Evolutionary conservation across 768 basidiomycete species (phyloP).

Genomic region (Rubroboletus pulcherrimus): DNA sequence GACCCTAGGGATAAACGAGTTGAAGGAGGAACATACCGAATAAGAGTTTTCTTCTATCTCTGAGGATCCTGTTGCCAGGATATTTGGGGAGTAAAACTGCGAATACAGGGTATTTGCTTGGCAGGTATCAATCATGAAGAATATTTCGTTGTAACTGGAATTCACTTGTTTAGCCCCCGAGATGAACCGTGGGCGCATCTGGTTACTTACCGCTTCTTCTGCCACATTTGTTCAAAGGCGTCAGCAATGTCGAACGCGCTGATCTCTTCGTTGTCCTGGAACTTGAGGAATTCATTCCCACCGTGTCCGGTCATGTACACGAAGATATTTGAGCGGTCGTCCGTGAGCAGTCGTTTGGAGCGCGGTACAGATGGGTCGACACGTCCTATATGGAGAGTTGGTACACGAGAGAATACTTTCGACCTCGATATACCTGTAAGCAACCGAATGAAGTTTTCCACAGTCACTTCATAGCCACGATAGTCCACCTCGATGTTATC

Average conservation of each 20-base stretch:
- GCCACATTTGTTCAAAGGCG: slow-evolving; percentile 98
- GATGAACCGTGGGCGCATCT: neutral
- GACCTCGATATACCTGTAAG: slow-evolving; percentile 66
- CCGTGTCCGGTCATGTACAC: slow-evolving; percentile 99
- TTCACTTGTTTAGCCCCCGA: slow-evolving; percentile 31
- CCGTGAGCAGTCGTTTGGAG: slow-evolving; percentile 87
- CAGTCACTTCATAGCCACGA: slow-evolving; percentile 95
- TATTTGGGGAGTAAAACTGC: slow-evolving; percentile 89
- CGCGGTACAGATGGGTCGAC: slow-evolving; percentile 81
- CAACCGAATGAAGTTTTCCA: slow-evolving; percentile 91
- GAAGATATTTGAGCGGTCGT: slow-evolving; percentile 89
- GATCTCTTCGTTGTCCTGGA: slow-evolving; percentile 98
- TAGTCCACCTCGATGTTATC: slow-evolving; percentile 98
- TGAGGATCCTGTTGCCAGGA: slow-evolving; percentile 88
- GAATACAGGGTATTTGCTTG: slow-evolving; percentile 96
- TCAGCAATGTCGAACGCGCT: slow-evolving; percentile 97
- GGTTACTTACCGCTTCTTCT: slow-evolving; percentile 75
- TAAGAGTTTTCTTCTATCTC: slow-evolving; percentile 86
- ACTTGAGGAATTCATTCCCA: slow-evolving; percentile 97
- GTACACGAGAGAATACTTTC: neutral
- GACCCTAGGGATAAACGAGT: neutral
- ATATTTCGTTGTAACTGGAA: slow-evolving; percentile 80
- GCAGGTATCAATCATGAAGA: slow-evolving; percentile 99
- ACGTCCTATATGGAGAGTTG: slow-evolving; percentile 54
- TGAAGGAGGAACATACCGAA: slow-evolving; percentile 55